Evolutionary conservation across 2,329 filamentous ascomycete genomes (phyloP), one percentile per base, ranked within the genome.

Genomic region (Diaporthe citriasiana): DNA sequence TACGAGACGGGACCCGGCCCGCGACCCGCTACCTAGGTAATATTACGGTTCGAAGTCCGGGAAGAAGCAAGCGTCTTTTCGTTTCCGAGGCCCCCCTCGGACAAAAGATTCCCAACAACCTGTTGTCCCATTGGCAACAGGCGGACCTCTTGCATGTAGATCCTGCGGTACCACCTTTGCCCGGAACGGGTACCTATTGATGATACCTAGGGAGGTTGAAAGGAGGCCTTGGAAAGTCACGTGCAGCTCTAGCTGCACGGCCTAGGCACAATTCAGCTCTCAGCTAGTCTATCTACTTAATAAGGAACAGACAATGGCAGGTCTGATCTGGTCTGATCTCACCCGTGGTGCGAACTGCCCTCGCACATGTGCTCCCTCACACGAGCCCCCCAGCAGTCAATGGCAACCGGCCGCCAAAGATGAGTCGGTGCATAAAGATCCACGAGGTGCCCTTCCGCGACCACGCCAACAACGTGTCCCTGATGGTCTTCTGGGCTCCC

Each of bases 391-490:
- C 45, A 13, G 13, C 50, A 30, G 42, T 33, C 60, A 33, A 66
- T 38, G 60, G 60, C 60, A 35, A 19, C 30, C 60, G 60, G 60
- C 42, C 42, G 60, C 60, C 60, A 66, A 51, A 66, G 60, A 66
- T 66, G 60, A 66, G 60, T 51, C 60, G 60, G 60, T 66, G 60
- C 60, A 66, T 66, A 35, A 66, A 66, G 60, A 66, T 66, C 42
- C 60, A 66, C 60, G 45, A 50, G 60, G 22, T 66, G 6, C 60
- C 60, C 10, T 66, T 66, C 60, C 60, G 60, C 42, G 60, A 66
- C 60, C 60, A 66, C 60, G 60, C 27, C 27, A 66, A 66, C 60
- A 66, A 66, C 22, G 60, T 66, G 8, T 66, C 60, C 4, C 30
- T 66, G 19, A 66, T 66, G 60, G 60, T 66, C 60, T 66, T 66